phyloP scores from a whole-genome alignment of 2,329 filamentous ascomycete genomes.

The Westerdykella aurantiaca region DNA sequence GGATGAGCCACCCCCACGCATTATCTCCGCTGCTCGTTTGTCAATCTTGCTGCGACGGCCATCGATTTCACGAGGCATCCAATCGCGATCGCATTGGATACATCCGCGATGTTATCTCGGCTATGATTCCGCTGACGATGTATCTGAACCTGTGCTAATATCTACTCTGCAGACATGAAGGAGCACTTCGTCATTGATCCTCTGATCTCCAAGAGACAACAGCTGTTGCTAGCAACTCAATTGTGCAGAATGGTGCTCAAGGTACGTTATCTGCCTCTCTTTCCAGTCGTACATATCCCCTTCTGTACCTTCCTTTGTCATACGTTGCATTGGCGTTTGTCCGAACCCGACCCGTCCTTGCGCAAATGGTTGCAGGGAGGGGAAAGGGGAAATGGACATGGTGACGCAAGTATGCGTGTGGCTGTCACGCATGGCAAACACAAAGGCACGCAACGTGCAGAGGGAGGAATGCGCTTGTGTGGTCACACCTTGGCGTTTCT shows the following conservation, averaged over 20 bases:
- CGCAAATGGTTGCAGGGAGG: background rate
- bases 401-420: background rate
- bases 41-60: slow-evolving; percentile 7
- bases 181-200: slow-evolving; percentile 98
- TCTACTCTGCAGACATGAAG: slow-evolving; percentile 67
- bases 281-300: slow-evolving; percentile 6
- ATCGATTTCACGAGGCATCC: background rate
- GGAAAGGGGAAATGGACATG: background rate
- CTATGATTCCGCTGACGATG: background rate
- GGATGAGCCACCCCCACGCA: slow-evolving; percentile 20
- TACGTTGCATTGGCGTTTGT: background rate
- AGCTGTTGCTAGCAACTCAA: slow-evolving; percentile 92
- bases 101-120: too few relatives aligned
- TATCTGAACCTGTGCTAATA: slow-evolving; percentile 16
- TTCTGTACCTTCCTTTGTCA: slow-evolving; percentile 1
- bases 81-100: too few relatives aligned
- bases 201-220: slow-evolving; percentile 95
- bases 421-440: too few relatives aligned
- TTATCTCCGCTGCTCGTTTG: slow-evolving; percentile 12
- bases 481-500: slow-evolving; percentile 3
- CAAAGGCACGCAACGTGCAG: too few relatives aligned
- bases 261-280: slow-evolving; percentile 44
- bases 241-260: slow-evolving; percentile 76
- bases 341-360: background rate
- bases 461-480: background rate